Evolutionary conservation across 192 early-diverging fungal species (phyloP).

Genomic region (Mortierella hygrophila): DNA sequence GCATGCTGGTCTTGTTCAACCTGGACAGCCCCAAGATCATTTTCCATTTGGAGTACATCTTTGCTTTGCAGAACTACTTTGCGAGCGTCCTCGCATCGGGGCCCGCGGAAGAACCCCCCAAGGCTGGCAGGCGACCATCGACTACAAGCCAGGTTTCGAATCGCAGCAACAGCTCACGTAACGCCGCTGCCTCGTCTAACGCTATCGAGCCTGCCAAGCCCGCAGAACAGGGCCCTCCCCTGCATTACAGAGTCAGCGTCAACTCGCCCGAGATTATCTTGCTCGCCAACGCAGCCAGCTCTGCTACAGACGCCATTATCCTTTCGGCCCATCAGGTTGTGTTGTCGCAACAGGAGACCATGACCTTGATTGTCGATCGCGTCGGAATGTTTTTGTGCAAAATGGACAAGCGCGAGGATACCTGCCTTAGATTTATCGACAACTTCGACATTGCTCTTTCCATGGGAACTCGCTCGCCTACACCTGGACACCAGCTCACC

Average conservation of each 20-base stretch:
- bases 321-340: constrained; percentile 85
- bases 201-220: constrained; percentile 37
- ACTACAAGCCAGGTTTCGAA: constrained; percentile 17
- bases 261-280: constrained; percentile 87
- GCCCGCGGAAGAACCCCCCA: constrained; percentile 8
- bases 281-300: constrained; percentile 77
- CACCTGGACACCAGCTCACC: constrained; percentile 71
- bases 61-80: constrained; percentile 83
- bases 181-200: constrained; percentile 10
- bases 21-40: constrained; percentile 87
- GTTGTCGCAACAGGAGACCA: constrained; percentile 82
- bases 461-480: constrained; percentile 79
- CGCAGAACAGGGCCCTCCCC: constrained; percentile 45
- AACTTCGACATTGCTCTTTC: constrained; percentile 87
- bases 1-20: constrained; percentile 75
- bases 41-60: constrained; percentile 89
- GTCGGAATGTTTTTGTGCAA: constrained; percentile 93
- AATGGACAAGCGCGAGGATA: constrained; percentile 86
- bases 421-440: constrained; percentile 88
- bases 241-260: constrained; percentile 85
- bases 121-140: background rate
- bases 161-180: constrained; percentile 6
- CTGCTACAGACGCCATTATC: constrained; percentile 90
- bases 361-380: constrained; percentile 81
- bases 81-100: constrained; percentile 67